These are phyloP conservation scores for Eustoma russellianum DNA, from an alignment of 257 asterid genomes.

Conservation along the genomic window DNA sequence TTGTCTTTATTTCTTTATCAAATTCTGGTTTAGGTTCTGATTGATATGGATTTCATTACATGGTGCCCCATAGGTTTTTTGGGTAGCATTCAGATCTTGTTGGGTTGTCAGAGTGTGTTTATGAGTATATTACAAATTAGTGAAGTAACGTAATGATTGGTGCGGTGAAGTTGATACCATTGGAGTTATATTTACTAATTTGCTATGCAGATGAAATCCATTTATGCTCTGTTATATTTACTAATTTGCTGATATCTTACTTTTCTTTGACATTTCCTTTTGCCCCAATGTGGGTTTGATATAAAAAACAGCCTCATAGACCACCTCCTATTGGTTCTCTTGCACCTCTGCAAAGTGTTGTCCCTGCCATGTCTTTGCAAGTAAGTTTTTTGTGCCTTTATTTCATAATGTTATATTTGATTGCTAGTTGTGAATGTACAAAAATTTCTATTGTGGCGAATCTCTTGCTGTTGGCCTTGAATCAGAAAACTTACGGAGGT, in stretches of 20 bases:
- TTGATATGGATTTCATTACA: neutral
- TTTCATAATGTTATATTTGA: conserved; percentile 6
- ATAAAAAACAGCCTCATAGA: conserved; percentile 45
- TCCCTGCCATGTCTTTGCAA: conserved; percentile 71
- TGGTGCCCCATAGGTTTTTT: neutral
- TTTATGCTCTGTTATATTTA: neutral
- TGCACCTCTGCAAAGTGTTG: conserved; percentile 59
- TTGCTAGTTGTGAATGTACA: conserved; percentile 3
- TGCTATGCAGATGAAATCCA: neutral
- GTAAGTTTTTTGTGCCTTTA: conserved; percentile 52
- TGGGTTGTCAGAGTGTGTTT: neutral
- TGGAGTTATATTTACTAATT: too few species aligned
- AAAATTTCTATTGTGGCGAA: neutral
- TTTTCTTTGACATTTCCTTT: conserved; percentile 1
- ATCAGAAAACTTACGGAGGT: too few species aligned
- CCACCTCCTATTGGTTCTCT: conserved; percentile 50
- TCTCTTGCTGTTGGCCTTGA: conserved; percentile 5
- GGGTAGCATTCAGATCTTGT: neutral
- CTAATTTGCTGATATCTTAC: neutral
- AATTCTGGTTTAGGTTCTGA: neutral
- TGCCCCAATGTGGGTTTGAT: conserved; percentile 16
- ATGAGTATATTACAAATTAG: neutral
- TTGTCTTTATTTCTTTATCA: neutral
- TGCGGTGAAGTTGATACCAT: neutral
- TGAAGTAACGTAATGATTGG: neutral